These are phyloP conservation scores for Cladosporium halotolerans DNA, from an alignment of 2,329 filamentous ascomycete species.

Conservation along the genomic window DNA sequence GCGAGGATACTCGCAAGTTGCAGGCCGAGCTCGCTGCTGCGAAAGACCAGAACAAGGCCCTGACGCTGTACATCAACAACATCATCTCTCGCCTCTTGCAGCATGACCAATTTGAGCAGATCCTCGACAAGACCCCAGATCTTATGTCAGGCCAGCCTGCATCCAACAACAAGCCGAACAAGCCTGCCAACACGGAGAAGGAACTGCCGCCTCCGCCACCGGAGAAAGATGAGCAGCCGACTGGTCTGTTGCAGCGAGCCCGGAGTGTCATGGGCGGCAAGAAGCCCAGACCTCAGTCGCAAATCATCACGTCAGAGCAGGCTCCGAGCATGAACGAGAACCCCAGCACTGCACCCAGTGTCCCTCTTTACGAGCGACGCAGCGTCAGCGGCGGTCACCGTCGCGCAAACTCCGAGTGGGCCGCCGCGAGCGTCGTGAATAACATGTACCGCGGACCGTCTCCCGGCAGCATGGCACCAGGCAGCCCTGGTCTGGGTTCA, in stretches of 20 bases:
- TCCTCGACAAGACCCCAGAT: slow-evolving; percentile 73
- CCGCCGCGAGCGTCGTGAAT: slow-evolving; percentile 63
- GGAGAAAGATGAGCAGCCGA: slow-evolving; percentile 37
- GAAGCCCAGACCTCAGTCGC: slow-evolving; percentile 30
- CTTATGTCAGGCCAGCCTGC: slow-evolving; percentile 3
- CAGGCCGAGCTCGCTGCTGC: slow-evolving; percentile 72
- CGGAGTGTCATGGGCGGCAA: slow-evolving; percentile 50
- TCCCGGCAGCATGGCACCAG: slow-evolving; percentile 16
- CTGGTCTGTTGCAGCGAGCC: slow-evolving; percentile 51
- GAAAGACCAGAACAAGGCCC: slow-evolving; percentile 93
- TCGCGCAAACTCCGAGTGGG: slow-evolving; percentile 40
- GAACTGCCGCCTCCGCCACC: slow-evolving; percentile 63
- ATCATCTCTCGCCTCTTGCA: slow-evolving; percentile 94
- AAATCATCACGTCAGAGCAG: slow-evolving; percentile 22
- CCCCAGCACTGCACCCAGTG: slow-evolving; percentile 68
- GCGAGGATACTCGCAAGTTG: slow-evolving; percentile 57
- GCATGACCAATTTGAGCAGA: slow-evolving; percentile 90
- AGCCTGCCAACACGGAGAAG: slow-evolving; percentile 58
- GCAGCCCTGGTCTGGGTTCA: slow-evolving; percentile 48
- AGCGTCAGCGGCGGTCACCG: slow-evolving; percentile 36
- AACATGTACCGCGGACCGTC: slow-evolving; percentile 77
- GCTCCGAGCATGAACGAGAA: slow-evolving; percentile 40
- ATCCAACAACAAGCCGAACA: slow-evolving; percentile 3
- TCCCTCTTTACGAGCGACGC: slow-evolving; percentile 59
- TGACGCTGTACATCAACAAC: slow-evolving; percentile 97